Percentiles rank a stretch among this genome's conserved stretches.
Evolutionary conservation across 257 asterid species (phyloP).

Genomic region (Solanum ossicruentum): DNA sequence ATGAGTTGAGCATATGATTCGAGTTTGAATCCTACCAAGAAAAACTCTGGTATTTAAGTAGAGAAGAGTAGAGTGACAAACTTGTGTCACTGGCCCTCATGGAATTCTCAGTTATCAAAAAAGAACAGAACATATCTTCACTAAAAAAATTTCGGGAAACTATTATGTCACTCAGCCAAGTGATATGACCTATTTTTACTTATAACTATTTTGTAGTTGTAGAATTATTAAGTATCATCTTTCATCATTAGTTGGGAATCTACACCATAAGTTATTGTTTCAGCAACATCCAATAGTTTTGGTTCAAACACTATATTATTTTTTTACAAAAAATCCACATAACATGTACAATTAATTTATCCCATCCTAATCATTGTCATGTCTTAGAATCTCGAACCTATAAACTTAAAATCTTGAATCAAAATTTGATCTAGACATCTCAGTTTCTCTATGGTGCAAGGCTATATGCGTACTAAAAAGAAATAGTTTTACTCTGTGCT

Average conservation of each 20-base stretch:
- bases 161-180: not conserved
- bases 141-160: not conserved
- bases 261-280: no score
- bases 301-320: not conserved
- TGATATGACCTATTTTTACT: no score
- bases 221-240: not conserved
- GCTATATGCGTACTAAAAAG: no score
- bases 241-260: not conserved
- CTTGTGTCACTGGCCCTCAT: not conserved
- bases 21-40: not conserved
- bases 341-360: not conserved
- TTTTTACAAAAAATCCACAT: not conserved
- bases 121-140: not conserved
- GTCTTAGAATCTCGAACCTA: no score
- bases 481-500: no score
- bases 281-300: not conserved
- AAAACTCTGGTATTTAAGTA: no score
- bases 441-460: no score
- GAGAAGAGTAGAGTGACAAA: not conserved
- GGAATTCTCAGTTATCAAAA: not conserved
- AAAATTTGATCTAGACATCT: no score
- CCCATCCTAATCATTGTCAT: not conserved
- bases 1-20: not conserved
- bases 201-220: no score
- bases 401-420: no score